phyloP scores from a whole-genome alignment of 2,329 filamentous ascomycete genomes.

The Neoarthrinium moseri region DNA sequence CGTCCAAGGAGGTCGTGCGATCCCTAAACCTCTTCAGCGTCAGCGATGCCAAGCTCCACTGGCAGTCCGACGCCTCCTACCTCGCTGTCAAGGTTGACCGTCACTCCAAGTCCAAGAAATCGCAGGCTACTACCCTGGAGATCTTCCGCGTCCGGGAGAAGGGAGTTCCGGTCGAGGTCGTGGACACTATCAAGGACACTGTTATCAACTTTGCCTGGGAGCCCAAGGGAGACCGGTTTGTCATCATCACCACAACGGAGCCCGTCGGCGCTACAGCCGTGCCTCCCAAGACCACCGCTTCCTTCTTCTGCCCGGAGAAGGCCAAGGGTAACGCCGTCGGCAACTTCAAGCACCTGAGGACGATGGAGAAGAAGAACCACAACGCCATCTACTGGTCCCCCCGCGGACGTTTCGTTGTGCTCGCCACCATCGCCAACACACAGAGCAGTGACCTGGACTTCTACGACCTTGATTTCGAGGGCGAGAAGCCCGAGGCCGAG shows the following conservation, averaged over 20 bases:
- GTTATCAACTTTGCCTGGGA: slow-evolving; percentile 99
- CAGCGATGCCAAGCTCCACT: slow-evolving; percentile 95
- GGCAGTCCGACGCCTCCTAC: slow-evolving; percentile 93
- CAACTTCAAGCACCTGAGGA: slow-evolving; percentile 95
- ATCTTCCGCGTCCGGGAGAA: slow-evolving; percentile 98
- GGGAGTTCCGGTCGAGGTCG: slow-evolving; percentile 95
- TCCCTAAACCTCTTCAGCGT: slow-evolving; percentile 98
- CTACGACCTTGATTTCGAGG: slow-evolving; percentile 96
- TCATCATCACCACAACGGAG: slow-evolving; percentile 93
- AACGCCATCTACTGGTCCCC: slow-evolving; percentile 99
- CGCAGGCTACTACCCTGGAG: slow-evolving; percentile 91
- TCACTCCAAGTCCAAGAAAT: slow-evolving; percentile 99
- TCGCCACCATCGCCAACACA: slow-evolving; percentile 89
- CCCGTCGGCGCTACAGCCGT: slow-evolving; percentile 75
- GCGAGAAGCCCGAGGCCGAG: slow-evolving; percentile 88
- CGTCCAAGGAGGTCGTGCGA: slow-evolving; percentile 89
- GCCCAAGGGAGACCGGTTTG: slow-evolving; percentile 94
- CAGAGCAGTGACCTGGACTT: slow-evolving; percentile 97
- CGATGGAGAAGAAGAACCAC: slow-evolving; percentile 98
- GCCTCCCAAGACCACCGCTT: slow-evolving; percentile 87
- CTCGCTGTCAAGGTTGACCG: slow-evolving; percentile 98
- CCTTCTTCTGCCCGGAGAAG: slow-evolving; percentile 98
- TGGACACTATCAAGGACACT: slow-evolving; percentile 96
- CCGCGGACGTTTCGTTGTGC: slow-evolving; percentile 88
- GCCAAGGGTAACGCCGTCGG: slow-evolving; percentile 76